Evolutionary conservation across 2,329 filamentous ascomycete genomes (phyloP), one percentile per base, ranked within the genome.

Genomic region (Cercospora beticola): DNA sequence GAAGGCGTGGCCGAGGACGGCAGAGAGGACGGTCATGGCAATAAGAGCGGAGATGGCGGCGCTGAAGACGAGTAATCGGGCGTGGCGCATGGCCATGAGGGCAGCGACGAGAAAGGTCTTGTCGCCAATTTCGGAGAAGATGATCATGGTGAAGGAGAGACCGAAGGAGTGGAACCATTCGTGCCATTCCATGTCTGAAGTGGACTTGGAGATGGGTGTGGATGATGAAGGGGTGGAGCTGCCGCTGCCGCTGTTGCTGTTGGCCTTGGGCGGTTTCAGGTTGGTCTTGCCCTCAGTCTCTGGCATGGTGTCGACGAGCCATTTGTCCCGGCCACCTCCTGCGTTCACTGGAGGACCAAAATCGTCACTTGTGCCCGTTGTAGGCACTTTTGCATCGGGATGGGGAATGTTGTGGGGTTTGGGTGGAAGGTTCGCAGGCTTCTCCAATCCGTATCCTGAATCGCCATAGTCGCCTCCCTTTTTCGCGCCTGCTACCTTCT

Each of bases 1-100:
- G 0, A 98, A 92, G 0, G 94, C 92, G 77, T 99, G 95, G 21
- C 95, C 95, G 3, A 98, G 86, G 5, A 98, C 85, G 8, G 95
- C 95, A 1, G 95, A 98, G 16, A 99, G 87, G 9, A 98, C 87
- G 0, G 95, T 99, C 95, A 99, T 99, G 46, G 78, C 87, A 68
- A 97, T 88, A 57, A 99, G 85, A 9, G 95, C 96, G 64, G 90
- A 89, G 75, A 97, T 94, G n/a, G 95, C 95, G 7, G 95, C 93
- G 1, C 92, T 92, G 82, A 99, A 99, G 70, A 99, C 95, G 12
- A 98, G 87, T 72, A 97, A 84, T 63, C 95, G 90, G 70, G 95
- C 91, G 76, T 99, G 94, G 79, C 97, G 95, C 95, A 99, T 99
- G 12, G 95, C 95, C 95, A 99, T 99, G 18, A 99, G 87, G 7